These are phyloP conservation scores for Penicillium mononematosum DNA, from an alignment of 495 filamentous ascomycete species.

Conservation along the genomic window DNA sequence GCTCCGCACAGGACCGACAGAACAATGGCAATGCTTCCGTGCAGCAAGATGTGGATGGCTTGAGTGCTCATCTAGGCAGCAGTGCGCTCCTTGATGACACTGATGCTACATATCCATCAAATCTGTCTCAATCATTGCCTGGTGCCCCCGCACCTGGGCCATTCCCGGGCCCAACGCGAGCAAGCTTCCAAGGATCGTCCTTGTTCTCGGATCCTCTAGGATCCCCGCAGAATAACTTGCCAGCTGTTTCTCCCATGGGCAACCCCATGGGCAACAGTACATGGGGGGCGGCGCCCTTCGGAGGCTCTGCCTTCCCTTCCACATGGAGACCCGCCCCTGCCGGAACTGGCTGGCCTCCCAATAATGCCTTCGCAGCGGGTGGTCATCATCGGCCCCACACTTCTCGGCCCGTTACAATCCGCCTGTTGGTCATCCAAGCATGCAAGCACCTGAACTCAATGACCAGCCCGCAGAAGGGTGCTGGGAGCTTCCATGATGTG, in stretches of 20 bases:
- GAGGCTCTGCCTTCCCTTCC: slow-evolving; percentile 39
- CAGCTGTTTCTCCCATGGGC: slow-evolving; percentile 36
- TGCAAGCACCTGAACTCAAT: slow-evolving; percentile 55
- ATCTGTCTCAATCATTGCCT: slow-evolving; percentile 43
- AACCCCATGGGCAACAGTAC: slow-evolving; percentile 35
- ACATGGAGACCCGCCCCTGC: slow-evolving; percentile 11
- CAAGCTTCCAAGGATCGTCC: slow-evolving; percentile 48
- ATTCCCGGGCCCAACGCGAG: slow-evolving; percentile 39
- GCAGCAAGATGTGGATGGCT: slow-evolving; percentile 62
- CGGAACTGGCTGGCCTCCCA: slow-evolving; percentile 52
- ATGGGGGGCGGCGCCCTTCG: slow-evolving; percentile 47
- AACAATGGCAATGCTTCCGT: slow-evolving; percentile 38
- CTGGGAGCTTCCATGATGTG: slow-evolving; percentile 63
- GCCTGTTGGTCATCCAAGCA: slow-evolving; percentile 57
- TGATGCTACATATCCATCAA: slow-evolving; percentile 52
- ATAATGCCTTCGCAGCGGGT: slow-evolving; percentile 47
- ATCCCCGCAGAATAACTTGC: slow-evolving; percentile 37
- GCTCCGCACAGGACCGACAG: slow-evolving; percentile 60
- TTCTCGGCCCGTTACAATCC: slow-evolving; percentile 55
- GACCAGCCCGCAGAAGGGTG: slow-evolving; percentile 33
- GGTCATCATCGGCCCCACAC: slow-evolving; percentile 45
- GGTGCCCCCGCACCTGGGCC: slow-evolving; percentile 34
- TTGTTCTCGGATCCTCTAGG: slow-evolving; percentile 53
- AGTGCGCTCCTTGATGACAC: slow-evolving; percentile 86
- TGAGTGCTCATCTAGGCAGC: slow-evolving; percentile 85